Conservation (phyloP, 805 yeast species). For the Citeromyces nyonsensis region DNA sequence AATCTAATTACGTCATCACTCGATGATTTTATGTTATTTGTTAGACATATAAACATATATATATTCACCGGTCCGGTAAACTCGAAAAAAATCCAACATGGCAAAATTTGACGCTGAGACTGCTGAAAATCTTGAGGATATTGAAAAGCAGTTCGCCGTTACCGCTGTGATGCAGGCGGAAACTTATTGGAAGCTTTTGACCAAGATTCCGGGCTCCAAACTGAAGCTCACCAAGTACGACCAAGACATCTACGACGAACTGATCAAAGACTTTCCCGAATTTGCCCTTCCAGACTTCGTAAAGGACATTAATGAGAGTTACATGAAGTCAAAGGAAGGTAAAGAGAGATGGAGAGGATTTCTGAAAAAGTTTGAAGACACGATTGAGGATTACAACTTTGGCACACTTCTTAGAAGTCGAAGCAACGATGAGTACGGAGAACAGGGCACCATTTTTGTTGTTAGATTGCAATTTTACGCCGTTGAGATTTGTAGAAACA, state of each 20-base stretch:
- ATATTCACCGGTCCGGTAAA: neutral
- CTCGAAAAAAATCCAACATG: conserved; percentile 12
- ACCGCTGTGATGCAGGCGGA: conserved; percentile 94
- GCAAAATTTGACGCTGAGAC: conserved; percentile 61
- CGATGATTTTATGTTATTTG: neutral
- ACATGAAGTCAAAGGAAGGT: conserved; percentile 65
- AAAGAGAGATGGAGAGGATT: conserved; percentile 87
- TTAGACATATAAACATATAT: neutral
- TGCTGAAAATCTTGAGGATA: conserved; percentile 91
- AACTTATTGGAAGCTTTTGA: conserved; percentile 77
- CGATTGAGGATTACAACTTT: conserved; percentile 81
- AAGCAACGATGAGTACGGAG: conserved; percentile 58
- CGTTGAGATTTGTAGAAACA: conserved; percentile 87
- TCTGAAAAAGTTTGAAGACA: conserved; percentile 67
- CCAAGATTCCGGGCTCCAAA: conserved; percentile 63
- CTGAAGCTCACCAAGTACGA: conserved; percentile 60
- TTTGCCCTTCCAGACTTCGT: conserved; percentile 45
- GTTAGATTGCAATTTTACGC: conserved; percentile 94
- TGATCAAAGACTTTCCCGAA: conserved; percentile 78
- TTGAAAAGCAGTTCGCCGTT: conserved; percentile 95
- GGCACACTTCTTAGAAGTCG: conserved; percentile 85
- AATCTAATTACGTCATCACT: neutral
- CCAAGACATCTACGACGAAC: conserved; percentile 47
- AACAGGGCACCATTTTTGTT: conserved; percentile 74
- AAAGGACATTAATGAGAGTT: conserved; percentile 52